Conservation (phyloP, 2,329 filamentous ascomycete genomes). For the Pseudogymnoascus verrucosus region DNA sequence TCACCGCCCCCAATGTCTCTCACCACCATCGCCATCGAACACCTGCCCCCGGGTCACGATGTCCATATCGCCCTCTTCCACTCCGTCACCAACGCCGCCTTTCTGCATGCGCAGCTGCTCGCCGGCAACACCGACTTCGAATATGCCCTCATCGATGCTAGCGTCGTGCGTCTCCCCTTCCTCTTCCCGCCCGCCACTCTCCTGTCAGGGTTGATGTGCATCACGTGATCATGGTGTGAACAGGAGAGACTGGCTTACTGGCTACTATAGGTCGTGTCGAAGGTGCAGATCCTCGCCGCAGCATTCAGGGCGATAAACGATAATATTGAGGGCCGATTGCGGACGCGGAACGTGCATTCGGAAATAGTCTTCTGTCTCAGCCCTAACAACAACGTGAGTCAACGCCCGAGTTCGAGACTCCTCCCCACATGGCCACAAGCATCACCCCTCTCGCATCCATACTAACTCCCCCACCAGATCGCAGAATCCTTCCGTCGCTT, state of each 20-base stretch:
- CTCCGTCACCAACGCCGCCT: conserved; percentile 67
- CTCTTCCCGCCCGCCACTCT: neutral
- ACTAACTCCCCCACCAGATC: conserved; percentile 49
- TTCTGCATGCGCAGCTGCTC: conserved; percentile 77
- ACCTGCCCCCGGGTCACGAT: conserved; percentile 59
- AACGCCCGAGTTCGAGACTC: neutral
- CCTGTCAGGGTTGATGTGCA: neutral
- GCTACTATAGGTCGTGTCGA: conserved; percentile 36
- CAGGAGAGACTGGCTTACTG: neutral
- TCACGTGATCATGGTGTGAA: conserved; percentile 15
- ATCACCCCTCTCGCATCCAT: conserved; percentile 2
- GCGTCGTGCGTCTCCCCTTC: conserved; percentile 45
- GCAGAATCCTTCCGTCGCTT: conserved; percentile 85
- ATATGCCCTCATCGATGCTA: conserved; percentile 88
- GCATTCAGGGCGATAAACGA: conserved; percentile 43
- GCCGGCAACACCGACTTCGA: conserved; percentile 77
- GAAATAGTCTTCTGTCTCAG: conserved; percentile 48
- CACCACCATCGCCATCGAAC: conserved; percentile 64
- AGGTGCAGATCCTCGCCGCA: conserved; percentile 40
- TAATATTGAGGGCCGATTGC: conserved; percentile 32
- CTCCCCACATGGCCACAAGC: neutral
- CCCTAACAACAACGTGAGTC: conserved; percentile 45
- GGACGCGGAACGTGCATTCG: conserved; percentile 46
- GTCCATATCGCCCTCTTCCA: conserved; percentile 70
- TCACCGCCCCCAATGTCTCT: conserved; percentile 33